Percentiles rank a stretch among this genome's conserved stretches.
Evolutionary conservation across 2,329 filamentous ascomycete species (phyloP).

Genomic region (Trichoderma aggressivum): DNA sequence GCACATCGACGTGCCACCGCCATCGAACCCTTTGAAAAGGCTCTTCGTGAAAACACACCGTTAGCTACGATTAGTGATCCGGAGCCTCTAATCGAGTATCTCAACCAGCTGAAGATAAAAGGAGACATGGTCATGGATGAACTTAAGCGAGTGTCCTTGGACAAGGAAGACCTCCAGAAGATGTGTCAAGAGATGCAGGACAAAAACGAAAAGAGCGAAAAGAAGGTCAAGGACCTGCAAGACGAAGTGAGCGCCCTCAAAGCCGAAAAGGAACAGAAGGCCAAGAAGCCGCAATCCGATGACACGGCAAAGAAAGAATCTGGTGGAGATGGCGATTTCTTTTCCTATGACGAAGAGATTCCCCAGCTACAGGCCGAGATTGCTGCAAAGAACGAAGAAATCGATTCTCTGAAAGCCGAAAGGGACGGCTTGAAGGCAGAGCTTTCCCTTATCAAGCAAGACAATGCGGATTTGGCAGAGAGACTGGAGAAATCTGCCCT

Average conservation of each 20-base stretch:
- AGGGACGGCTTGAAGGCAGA: slow-evolving; percentile 67
- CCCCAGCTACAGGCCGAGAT: slow-evolving; percentile 76
- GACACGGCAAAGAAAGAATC: slow-evolving; percentile 27
- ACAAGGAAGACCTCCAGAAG: slow-evolving; percentile 76
- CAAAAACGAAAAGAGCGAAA: slow-evolving; percentile 67
- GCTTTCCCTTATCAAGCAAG: slow-evolving; percentile 67
- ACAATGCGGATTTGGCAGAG: slow-evolving; percentile 61
- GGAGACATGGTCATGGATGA: slow-evolving; percentile 93
- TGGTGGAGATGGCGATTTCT: slow-evolving; percentile 60
- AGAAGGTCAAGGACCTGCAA: slow-evolving; percentile 57
- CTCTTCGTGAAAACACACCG: slow-evolving; percentile 87
- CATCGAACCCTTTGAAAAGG: slow-evolving; percentile 91
- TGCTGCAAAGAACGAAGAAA: slow-evolving; percentile 65
- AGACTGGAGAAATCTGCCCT: slow-evolving; percentile 65
- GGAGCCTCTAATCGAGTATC: slow-evolving; percentile 79
- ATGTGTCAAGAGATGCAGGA: no score
- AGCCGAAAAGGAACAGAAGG: slow-evolving; percentile 31
- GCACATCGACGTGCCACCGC: slow-evolving; percentile 82
- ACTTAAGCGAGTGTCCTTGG: slow-evolving; percentile 77
- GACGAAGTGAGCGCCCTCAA: slow-evolving; percentile 59
- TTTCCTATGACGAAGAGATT: slow-evolving; percentile 87
- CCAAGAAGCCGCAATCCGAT: background rate
- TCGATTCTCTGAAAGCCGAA: slow-evolving; percentile 66
- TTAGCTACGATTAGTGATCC: slow-evolving; percentile 85
- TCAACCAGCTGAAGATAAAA: slow-evolving; percentile 81